phyloP scores from a whole-genome alignment of 2,329 filamentous ascomycete species.

The Cladosporium sp. region DNA sequence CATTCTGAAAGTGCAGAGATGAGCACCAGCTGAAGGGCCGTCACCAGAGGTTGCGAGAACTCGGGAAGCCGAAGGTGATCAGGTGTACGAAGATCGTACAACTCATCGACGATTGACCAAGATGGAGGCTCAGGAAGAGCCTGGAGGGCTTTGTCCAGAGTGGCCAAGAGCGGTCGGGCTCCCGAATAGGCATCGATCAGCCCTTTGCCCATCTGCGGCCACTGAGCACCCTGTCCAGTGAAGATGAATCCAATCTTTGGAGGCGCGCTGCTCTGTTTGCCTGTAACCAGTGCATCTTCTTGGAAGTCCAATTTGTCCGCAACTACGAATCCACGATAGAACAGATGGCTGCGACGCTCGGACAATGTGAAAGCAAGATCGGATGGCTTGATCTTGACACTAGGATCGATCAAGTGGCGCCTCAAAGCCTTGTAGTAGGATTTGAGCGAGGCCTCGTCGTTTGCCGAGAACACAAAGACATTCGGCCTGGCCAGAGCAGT shows the following conservation, averaged over 20 bases:
- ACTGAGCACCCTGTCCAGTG: constrained; percentile 31
- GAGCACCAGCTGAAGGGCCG: constrained; percentile 55
- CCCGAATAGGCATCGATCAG: constrained; percentile 21
- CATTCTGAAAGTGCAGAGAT: constrained; percentile 40
- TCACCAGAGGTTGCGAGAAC: constrained; percentile 48
- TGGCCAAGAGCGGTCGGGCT: background rate
- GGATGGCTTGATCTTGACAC: background rate
- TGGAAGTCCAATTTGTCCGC: background rate
- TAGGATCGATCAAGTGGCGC: background rate
- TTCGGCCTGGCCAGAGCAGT: constrained; percentile 5
- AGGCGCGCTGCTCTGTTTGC: background rate
- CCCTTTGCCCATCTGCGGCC: constrained; percentile 25
- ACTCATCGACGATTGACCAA: background rate
- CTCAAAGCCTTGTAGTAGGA: background rate
- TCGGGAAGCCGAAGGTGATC: background rate
- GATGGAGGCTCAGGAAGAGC: background rate
- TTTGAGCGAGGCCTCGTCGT: constrained; percentile 19
- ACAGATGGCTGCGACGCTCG: background rate
- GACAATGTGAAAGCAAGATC: background rate
- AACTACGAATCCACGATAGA: background rate
- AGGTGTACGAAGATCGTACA: background rate
- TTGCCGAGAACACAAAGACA: constrained; percentile 22
- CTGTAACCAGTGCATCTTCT: background rate
- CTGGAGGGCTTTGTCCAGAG: background rate
- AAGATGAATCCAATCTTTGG: constrained; percentile 17